Percentiles rank a stretch among this genome's conserved stretches.
Conservation (phyloP, 1,139 yeast species). For the Suhomyces yuchorum region DNA sequence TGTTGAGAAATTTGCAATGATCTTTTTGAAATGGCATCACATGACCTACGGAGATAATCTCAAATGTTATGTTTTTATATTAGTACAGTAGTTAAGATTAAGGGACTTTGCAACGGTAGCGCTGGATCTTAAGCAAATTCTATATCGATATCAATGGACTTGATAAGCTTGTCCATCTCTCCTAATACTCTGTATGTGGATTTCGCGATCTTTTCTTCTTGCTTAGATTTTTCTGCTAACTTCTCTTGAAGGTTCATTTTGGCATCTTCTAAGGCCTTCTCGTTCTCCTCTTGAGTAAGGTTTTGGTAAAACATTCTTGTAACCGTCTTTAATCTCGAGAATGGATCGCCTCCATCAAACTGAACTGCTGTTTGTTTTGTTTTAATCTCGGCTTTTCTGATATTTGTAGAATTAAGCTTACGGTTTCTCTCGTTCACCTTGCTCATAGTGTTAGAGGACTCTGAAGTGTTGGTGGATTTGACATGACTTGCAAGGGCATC, state of each 20-base stretch:
- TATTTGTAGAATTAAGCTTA: conserved; percentile 71
- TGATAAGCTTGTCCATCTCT: conserved; percentile 45
- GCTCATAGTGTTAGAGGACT: conserved; percentile 46
- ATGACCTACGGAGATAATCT: background rate
- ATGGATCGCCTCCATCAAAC: conserved; percentile 73
- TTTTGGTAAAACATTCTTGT: conserved; percentile 78
- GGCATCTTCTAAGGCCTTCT: conserved; percentile 46
- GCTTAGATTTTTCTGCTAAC: conserved; percentile 40
- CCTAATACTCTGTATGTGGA: conserved; percentile 49
- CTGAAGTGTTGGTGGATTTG: conserved; percentile 22
- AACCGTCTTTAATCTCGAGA: conserved; percentile 82
- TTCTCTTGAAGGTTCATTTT: conserved; percentile 36
- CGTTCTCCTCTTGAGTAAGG: conserved; percentile 46
- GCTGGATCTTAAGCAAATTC: conserved; percentile 19
- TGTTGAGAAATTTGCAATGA: too few relatives aligned
- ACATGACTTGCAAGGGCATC: conserved; percentile 30
- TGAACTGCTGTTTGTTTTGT: conserved; percentile 50
- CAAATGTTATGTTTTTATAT: too few relatives aligned
- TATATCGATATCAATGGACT: conserved; percentile 37
- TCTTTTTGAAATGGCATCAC: background rate
- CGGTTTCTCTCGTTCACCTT: conserved; percentile 81
- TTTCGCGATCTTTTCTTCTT: conserved; percentile 44
- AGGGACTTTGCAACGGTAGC: background rate
- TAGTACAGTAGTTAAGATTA: too few relatives aligned
- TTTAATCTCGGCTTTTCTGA: conserved; percentile 77